Conservation (phyloP, 2,329 filamentous ascomycete genomes). For the Fusarium anguioides region DNA sequence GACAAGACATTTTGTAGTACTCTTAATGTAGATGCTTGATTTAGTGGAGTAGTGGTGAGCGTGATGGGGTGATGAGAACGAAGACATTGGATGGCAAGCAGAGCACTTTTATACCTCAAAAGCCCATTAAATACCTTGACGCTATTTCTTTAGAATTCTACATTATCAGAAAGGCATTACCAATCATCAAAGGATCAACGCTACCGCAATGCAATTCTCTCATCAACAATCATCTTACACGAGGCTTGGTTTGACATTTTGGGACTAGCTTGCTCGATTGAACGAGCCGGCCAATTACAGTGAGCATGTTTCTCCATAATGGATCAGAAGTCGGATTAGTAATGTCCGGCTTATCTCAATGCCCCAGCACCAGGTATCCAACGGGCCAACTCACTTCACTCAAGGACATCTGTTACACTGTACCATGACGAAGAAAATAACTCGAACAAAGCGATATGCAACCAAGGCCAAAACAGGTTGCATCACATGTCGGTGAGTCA, state of each 20-base stretch:
- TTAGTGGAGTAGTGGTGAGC: rapidly evolving
- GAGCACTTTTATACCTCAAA: not conserved
- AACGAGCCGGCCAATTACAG: not conserved
- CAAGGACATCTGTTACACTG: rapidly evolving
- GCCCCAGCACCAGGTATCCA: not conserved
- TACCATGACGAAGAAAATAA: rapidly evolving
- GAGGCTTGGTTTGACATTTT: not conserved
- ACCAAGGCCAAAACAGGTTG: not conserved
- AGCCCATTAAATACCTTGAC: rapidly evolving
- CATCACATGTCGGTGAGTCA: slow-evolving; percentile 1
- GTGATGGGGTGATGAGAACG: not conserved
- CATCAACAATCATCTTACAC: not conserved
- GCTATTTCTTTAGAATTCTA: too few species aligned
- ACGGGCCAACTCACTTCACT: rapidly evolving
- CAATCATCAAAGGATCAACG: not conserved
- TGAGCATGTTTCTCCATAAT: rapidly evolving
- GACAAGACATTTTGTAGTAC: not conserved
- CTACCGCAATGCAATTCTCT: rapidly evolving
- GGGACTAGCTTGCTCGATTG: not conserved
- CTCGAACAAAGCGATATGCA: not conserved
- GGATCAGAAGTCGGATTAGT: not conserved
- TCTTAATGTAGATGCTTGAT: not conserved
- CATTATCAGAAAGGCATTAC: not conserved
- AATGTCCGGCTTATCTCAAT: not conserved
- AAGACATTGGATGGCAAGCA: not conserved